Evolutionary conservation across 176 grass and related monocot genomes (phyloP).

Genomic region (Carex myosuroides): DNA sequence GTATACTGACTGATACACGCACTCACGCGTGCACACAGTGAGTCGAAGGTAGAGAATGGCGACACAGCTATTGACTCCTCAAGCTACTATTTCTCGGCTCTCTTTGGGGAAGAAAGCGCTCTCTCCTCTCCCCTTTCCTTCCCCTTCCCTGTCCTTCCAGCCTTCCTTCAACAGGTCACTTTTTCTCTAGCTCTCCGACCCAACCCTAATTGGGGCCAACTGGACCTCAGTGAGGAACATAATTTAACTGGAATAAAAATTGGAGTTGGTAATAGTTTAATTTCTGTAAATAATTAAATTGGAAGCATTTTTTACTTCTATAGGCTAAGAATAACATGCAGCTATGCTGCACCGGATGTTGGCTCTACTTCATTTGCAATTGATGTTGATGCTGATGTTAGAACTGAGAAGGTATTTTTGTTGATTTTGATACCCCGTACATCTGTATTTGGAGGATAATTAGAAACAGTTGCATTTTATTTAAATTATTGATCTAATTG

Average conservation of each 20-base stretch:
- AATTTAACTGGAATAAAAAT: neutral
- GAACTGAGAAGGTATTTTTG: conserved; percentile 59
- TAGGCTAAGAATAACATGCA: conserved; percentile 47
- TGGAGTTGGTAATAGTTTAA: no score
- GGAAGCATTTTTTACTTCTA: neutral
- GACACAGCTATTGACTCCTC: neutral
- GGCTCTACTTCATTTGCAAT: conserved; percentile 65
- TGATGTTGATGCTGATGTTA: conserved; percentile 79
- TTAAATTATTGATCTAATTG: neutral
- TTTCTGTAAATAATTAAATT: neutral
- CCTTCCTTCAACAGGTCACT: conserved; percentile 5
- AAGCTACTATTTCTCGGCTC: neutral
- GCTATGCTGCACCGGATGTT: conserved; percentile 40
- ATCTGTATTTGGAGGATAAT: neutral
- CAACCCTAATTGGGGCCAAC: neutral
- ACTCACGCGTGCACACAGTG: neutral
- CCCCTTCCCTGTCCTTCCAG: neutral
- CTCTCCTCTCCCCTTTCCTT: neutral
- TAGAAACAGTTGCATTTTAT: neutral
- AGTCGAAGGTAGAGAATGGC: conserved; percentile 7
- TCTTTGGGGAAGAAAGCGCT: conserved; percentile 7
- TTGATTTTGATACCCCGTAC: neutral
- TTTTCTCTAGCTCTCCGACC: neutral
- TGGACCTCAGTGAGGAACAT: neutral
- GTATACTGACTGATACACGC: neutral